Evolutionary conservation across 2,329 filamentous ascomycete genomes (phyloP), one percentile per base, ranked within the genome.

Genomic region (Aspergillus ibericus): DNA sequence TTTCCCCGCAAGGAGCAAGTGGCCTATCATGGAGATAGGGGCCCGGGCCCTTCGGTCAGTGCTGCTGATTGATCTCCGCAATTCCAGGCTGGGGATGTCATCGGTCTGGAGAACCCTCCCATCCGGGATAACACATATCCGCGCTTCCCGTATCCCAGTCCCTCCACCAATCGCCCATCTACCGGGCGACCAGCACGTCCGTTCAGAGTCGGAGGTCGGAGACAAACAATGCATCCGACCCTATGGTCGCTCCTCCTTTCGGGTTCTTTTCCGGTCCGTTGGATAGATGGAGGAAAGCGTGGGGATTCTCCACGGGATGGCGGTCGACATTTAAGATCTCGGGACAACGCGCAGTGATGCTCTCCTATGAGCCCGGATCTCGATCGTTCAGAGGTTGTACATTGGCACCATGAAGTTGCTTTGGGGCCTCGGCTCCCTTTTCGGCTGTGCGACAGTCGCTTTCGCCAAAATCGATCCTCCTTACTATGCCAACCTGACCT

Each of bases 401-500:
- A 0, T 12, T n/a, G 6, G 6, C 9, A 32, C 18, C 27, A 48
- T 48, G 44, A 48, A 48, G 44, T n/a, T 32, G n/a, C 27, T 29
- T 2, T 29, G 22, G n/a, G 15, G 15, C 12, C 27, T 32, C 16
- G 18, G 10, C 13, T 22, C 38, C 38, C n/a, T 29, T 12, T 4
- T 48, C 3, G 25, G 44, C 22, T 10, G 20, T 20, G 22, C 36
- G 3, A 18, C 51, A 10, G 6, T 53, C 13, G 38, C 51, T 7
- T 16, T 42, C 5, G 51, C 25, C n/a, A 15, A 34, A 2, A 12
- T 34, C 36, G 22, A 56, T 15, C 44, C 54, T 27, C 63, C 63
- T 9, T 65, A 65, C 50, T 62, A 60, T 55, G 59, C 58, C 12
- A 58, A 65, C 20, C 27, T 65, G 20, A 62, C 53, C 44, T 65